Evolutionary conservation across 2,329 filamentous ascomycete genomes (phyloP).

Genomic region (Fonsecaea monophora): DNA sequence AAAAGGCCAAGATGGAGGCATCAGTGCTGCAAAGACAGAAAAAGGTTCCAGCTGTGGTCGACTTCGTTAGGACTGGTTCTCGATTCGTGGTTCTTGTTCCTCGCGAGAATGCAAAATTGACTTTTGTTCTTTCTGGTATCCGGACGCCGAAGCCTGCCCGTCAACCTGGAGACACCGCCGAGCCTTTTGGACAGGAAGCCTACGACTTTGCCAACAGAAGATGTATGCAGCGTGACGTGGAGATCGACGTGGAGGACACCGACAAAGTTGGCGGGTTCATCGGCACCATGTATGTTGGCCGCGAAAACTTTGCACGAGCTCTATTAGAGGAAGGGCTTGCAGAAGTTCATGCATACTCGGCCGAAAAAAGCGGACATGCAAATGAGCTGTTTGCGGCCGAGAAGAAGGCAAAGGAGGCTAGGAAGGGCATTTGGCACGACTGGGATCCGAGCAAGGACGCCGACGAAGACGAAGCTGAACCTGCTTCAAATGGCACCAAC

Average conservation of each 20-base stretch:
- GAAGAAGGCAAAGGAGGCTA: constrained; percentile 83
- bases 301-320: constrained; percentile 92
- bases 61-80: constrained; percentile 97
- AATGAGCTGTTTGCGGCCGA: constrained; percentile 87
- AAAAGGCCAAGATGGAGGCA: constrained; percentile 94
- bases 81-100: constrained; percentile 92
- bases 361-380: constrained; percentile 91
- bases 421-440: constrained; percentile 89
- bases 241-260: constrained; percentile 91
- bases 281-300: constrained; percentile 88
- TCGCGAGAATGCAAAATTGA: constrained; percentile 91
- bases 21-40: constrained; percentile 87
- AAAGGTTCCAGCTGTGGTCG: constrained; percentile 89
- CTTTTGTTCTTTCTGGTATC: constrained; percentile 91
- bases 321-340: constrained; percentile 94
- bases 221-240: constrained; percentile 91
- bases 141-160: constrained; percentile 87
- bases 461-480: constrained; percentile 60
- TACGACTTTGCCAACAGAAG: constrained; percentile 87
- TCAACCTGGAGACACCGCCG: constrained; percentile 77
- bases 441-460: constrained; percentile 90
- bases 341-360: constrained; percentile 90
- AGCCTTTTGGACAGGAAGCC: constrained; percentile 94
- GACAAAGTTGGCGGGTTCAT: constrained; percentile 99
- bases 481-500: constrained; percentile 54